Percentiles rank a stretch among this genome's conserved stretches.
Conservation (phyloP, 495 filamentous ascomycete species). For the Patellaria atrata region DNA sequence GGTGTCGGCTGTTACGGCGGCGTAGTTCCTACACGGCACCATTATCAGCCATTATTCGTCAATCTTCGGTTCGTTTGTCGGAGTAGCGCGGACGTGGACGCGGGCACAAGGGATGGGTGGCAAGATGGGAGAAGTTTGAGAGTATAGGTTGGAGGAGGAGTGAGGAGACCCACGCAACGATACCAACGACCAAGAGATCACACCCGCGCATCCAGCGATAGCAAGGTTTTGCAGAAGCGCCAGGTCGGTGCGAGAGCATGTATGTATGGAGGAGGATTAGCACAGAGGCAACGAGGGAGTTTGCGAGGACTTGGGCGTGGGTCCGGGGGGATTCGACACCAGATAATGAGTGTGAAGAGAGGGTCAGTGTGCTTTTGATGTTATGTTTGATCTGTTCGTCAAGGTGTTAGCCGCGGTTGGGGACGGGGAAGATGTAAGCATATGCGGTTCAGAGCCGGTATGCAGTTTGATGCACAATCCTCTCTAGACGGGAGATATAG, state of each 20-base stretch:
- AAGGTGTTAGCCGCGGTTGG: conserved; percentile 1
- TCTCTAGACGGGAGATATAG: too few species aligned
- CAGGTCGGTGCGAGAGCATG: conserved; percentile 37
- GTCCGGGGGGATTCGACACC: conserved; percentile 72
- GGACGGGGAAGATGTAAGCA: background rate
- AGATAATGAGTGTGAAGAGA: conserved; percentile 52
- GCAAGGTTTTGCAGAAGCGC: conserved; percentile 13
- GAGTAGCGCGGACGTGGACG: too few species aligned
- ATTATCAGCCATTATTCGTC: too few species aligned
- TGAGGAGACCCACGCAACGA: conserved; percentile 30
- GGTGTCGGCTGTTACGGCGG: conserved; percentile 80
- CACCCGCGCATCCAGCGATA: conserved; percentile 26
- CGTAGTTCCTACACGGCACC: conserved; percentile 51
- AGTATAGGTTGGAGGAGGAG: too few species aligned
- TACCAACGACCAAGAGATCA: conserved; percentile 42
- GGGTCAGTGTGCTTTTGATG: conserved; percentile 65
- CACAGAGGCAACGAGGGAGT: conserved; percentile 63
- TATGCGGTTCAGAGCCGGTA: too few species aligned
- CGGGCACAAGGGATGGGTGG: too few species aligned
- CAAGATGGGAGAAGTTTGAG: too few species aligned
- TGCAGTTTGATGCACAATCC: too few species aligned
- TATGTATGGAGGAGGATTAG: conserved; percentile 58
- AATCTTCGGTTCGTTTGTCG: conserved; percentile 28
- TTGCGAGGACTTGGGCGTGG: conserved; percentile 82
- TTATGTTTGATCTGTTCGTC: conserved; percentile 60